Evolutionary conservation across 441 rosid genomes (phyloP).

Genomic region (Croton laevigatus): DNA sequence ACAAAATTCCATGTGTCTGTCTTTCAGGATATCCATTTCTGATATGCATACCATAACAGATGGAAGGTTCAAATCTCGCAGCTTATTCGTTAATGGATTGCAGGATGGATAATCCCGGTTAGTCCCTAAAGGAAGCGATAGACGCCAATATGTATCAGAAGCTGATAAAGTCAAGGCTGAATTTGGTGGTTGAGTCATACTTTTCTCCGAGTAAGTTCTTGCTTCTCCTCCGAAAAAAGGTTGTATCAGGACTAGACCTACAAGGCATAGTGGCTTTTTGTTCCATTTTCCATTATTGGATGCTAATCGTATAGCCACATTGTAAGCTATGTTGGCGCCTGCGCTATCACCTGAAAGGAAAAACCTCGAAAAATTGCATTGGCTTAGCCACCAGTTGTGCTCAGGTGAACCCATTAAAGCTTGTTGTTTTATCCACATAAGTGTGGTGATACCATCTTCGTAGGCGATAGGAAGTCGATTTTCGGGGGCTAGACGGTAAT

Average conservation of each 20-base stretch:
- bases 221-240: constrained; percentile 76
- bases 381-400: constrained; percentile 46
- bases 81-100: constrained; percentile 44
- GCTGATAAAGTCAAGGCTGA: constrained; percentile 52
- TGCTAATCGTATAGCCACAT: constrained; percentile 44
- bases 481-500: constrained; percentile 82
- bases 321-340: constrained; percentile 75
- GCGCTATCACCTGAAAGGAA: constrained; percentile 79
- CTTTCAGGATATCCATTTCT: constrained; percentile 65
- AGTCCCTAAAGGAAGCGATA: constrained; percentile 53
- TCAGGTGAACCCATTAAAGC: not conserved
- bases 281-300: constrained; percentile 18
- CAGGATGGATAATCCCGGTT: constrained; percentile 66
- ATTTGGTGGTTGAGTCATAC: constrained; percentile 32
- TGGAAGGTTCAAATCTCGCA: constrained; percentile 34
- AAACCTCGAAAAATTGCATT: constrained; percentile 42
- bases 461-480: constrained; percentile 72
- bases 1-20: constrained; percentile 56
- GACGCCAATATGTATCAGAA: constrained; percentile 57
- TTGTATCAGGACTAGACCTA: constrained; percentile 61
- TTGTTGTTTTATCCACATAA: not conserved
- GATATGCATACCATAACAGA: constrained; percentile 56
- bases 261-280: constrained; percentile 26
- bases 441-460: constrained; percentile 36
- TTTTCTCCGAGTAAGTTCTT: constrained; percentile 56